Evolutionary conservation across 768 basidiomycete genomes (phyloP), one percentile per base, ranked within the genome.

Genomic region (Baorangia bicolor): DNA sequence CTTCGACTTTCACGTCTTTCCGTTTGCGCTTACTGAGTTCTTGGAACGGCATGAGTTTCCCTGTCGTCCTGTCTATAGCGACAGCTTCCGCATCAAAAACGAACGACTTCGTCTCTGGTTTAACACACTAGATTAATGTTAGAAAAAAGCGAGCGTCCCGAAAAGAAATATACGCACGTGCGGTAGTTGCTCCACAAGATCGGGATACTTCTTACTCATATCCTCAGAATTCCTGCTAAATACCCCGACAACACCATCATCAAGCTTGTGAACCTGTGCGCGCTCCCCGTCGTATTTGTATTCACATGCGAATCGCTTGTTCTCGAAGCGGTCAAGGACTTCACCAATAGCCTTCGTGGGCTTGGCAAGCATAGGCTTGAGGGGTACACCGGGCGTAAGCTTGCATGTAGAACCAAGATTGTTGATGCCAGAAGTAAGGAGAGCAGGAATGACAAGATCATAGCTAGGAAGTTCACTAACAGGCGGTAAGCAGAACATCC

Each of bases 251-350:
- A 79, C 81, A 1, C 94, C 96, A 65, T 93, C 81, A 40, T 85
- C 84, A 44, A 94, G 75, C 67, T 80, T 85, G 73, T 99, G 97
- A 3, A 96, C 89, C 76, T 98, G 95, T 16, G 97, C 97, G 44
- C 97, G 87, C 70, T 99, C 97, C 8, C 97, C 97, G 60, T 99
- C 97, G 63, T 99, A 99, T 73, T 99, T 99, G 75, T 99, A 99
- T 76, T 99, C 97, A 74, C 95, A 98, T 10, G 97, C 98, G 69
- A 99, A 98, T 51, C 81, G 83, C 73, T 94, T 95, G 66, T 86
- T 87, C 72, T 99, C 97, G 66, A 98, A 99, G 54, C 94, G 79
- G 74, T 99, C 96, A 21, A 99, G 81, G 20, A 99, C 96, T 73
- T 98, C 96, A 14, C 92, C 88, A 61, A 99, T 98, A 3, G 97